Base-by-base conservation (phyloP, 768 basidiomycete genomes). In the Rubroboletus pulcherrimus region DNA sequence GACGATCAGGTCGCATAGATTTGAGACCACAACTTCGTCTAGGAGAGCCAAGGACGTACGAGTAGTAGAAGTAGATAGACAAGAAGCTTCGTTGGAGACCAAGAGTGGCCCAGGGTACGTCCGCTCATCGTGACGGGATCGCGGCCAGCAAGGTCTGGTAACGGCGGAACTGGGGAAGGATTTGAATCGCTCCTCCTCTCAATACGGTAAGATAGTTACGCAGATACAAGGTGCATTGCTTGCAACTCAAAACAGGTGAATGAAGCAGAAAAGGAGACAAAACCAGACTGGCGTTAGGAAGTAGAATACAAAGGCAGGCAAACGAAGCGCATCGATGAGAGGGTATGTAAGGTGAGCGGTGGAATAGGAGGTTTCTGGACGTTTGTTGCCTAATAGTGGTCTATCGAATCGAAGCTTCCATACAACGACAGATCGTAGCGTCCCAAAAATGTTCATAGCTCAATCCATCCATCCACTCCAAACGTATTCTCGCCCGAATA, bases 401-500 rank as follows among this genome's bases (percentile, higher is more conserved):
- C 66, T 70, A 72, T 54, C 68, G 52, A 50, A 52, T 59, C 61
- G 37, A 49, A 56, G 19, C 54, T 61, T 64, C 57, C 58, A 44
- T 56, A 59, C 63, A 59, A 54, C 58, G 49, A 51, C 62, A 58
- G 60, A 69, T 64, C 58, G 49, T 54, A 56, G 54, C 45, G 46
- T 56, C 55, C 56, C 44, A 43, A 39, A 59, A 48, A 54, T 48
- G 52, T 49, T 71, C 66, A 71, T 70, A 71, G 64, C 49, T 73
- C 70, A 49, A 71, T 60, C 67, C 65, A 66, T n/a, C 64, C 67
- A 2, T 61, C 61, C 49, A 57, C 63, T 55, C 94, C 93, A 65
- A 97, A 97, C 35, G 91, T 94, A 75, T 97, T 97, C 89, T 97
- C 95, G 56, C 95, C 95, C 38, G 94, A 97, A 78, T 98, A 98